Evolutionary conservation across 2,329 filamentous ascomycete species (phyloP), one percentile per base, ranked within the genome.

Genomic region (Ustulina deusta): DNA sequence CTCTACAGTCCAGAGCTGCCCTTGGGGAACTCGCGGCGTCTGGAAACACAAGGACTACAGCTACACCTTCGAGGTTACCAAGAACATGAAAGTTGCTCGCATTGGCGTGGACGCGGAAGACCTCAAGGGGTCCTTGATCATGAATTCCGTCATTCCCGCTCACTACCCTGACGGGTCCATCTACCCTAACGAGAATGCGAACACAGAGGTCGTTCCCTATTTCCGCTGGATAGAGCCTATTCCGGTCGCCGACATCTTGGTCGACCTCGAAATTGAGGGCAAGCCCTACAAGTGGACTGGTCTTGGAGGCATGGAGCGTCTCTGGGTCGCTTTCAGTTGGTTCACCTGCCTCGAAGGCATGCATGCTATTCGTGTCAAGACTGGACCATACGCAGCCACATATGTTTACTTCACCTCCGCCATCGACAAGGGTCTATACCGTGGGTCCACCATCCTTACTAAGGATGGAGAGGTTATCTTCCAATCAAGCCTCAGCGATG

Each of bases 301-400:
- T 15, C 44, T 73, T 6, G 73, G 72, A 15, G 73, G 73, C 13
- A 70, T 72, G 40, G 73, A 72, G 59, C 69, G 73, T 9, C 61
- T 75, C n/a, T 75, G 73, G 73, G 65, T 51, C 2, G 72, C 70
- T 7, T 73, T 73, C 51, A 72, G 49, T 27, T 68, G 69, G 71
- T 64, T 58, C 7, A 65, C 70, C 52, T 63, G 68, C 29, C 25
- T 69, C 9, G 25, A 29, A 2, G 27, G 34, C 34, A 54, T 69
- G 66, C 48, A 34, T 1, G 36, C 22, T 3, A 11, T 69, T 3
- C 58, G 61, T 20, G 4, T 63, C 17, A 10, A 32, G 17, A 15
- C 36, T 6, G 51, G 61, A 2, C 51, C 61, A 7, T 63, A 20
- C 15, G n/a, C 44, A 25, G 17, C 40, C n/a, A 51, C 34, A 5